Evolutionary conservation across 176 grass and related monocot species (phyloP).

Genomic region (Tillandsia leiboldiana): DNA sequence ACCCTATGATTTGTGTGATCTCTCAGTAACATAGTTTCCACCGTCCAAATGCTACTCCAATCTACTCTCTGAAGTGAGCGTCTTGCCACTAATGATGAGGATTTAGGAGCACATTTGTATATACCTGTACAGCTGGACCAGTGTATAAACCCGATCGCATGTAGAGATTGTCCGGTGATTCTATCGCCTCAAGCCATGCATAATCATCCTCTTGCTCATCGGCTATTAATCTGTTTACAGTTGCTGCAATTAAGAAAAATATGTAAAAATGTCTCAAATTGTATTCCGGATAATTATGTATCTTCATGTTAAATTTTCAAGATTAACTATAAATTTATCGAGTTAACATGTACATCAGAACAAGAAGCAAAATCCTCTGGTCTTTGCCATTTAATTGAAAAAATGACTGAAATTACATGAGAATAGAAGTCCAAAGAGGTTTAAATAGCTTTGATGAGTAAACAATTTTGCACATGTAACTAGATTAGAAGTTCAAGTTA

Average conservation of each 20-base stretch:
- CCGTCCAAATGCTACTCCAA: not conserved
- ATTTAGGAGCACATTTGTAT: not conserved
- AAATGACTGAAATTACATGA: no score
- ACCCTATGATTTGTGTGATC: no score
- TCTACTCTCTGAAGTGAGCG: not conserved
- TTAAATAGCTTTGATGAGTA: no score
- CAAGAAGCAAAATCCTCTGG: no score
- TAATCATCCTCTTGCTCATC: conserved; percentile 33
- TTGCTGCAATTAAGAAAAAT: conserved; percentile 16
- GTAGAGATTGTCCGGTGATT: conserved; percentile 26
- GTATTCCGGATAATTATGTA: not conserved
- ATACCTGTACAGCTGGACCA: conserved; percentile 34
- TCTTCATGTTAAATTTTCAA: not conserved
- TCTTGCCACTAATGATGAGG: not conserved
- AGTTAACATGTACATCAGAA: not conserved
- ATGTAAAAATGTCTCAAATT: not conserved
- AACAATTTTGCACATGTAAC: no score
- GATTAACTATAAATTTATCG: not conserved
- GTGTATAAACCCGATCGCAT: conserved; percentile 33
- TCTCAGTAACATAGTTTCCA: no score
- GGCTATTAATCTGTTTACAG: not conserved
- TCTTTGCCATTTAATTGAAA: no score
- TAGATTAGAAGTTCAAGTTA: no score
- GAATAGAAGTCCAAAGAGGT: no score
- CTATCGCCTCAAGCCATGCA: conserved; percentile 34